Evolutionary conservation across 257 asterid genomes (phyloP), one percentile per base, ranked within the genome.

Genomic region (Nicotiana sylvestris): DNA sequence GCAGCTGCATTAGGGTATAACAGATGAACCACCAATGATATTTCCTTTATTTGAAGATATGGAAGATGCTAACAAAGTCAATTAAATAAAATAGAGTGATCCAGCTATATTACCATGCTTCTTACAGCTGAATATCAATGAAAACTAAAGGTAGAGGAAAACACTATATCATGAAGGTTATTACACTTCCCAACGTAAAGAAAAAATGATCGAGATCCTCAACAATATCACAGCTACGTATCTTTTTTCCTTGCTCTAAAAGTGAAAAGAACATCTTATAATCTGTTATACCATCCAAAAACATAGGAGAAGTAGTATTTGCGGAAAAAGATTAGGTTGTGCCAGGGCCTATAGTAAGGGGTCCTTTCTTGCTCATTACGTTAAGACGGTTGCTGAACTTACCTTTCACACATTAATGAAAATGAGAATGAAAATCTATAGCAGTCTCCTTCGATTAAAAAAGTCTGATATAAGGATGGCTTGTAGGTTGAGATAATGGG

Each of bases 1-100:
- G 60, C 82, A 85, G 82, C 49, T 68, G 77, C 64, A 64, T 39
- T n/a, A 8, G 56, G 35, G 9, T 55, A 60, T 39, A 87, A 51
- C 16, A 51, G 80, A 51, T 27, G 43, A 76, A 51, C 46, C 80
- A 29, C 9, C 16, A 0, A n/a, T 51, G 64, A 15, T 76, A 4
- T 76, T 27, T 76, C 80, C 4, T 10, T 76, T 76, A 15, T 76
- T 51, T 76, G 16, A 49, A 51, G 39, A 74, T 49, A 12, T 25
- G 37, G 39, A 72, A 6, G 15, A 16, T 46, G 15, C 37, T 72
- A 72, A 21, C 51, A 56, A n/a, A 72, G 57, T 39, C 10, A 0
- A 0, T 46, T 43, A 4, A 21, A 37, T 18, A 2, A 68, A n/a
- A 68, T 68, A 32, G 51, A 37, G 56, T 1, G 55, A 18, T 17